A percentile compares a stretch with the other conserved stretches of the same genome.
phyloP scores from a whole-genome alignment of 2,329 filamentous ascomycete genomes.

The Fusarium zealandicum region DNA sequence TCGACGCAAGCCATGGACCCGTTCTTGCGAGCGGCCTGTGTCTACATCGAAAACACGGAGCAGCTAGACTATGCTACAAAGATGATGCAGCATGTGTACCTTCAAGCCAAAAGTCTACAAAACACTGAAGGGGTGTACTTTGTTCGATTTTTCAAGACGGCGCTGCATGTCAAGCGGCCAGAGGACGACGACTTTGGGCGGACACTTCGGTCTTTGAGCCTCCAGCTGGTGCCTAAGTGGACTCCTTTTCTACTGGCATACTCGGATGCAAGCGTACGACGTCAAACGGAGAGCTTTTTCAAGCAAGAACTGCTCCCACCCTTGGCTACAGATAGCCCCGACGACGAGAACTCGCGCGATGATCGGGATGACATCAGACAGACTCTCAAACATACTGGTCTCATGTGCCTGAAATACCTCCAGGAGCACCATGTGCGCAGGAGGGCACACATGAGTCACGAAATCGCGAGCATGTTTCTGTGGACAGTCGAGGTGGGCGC shows the following conservation, averaged over 20 bases:
- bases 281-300: constrained; percentile 54
- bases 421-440: constrained; percentile 55
- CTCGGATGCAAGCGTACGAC: constrained; percentile 52
- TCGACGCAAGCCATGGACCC: constrained; percentile 56
- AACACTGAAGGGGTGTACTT: constrained; percentile 58
- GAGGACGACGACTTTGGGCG: constrained; percentile 38
- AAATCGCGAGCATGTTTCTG: constrained; percentile 53
- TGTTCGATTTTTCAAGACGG: constrained; percentile 52
- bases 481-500: constrained; percentile 53
- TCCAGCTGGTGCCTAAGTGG: constrained; percentile 53
- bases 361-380: constrained; percentile 33
- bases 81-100: constrained; percentile 53
- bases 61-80: constrained; percentile 45
- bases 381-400: constrained; percentile 51
- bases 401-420: constrained; percentile 56
- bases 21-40: constrained; percentile 63
- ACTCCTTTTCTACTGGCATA: constrained; percentile 59
- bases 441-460: constrained; percentile 51
- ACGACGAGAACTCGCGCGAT: constrained; percentile 43
- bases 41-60: constrained; percentile 58
- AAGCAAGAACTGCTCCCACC: constrained; percentile 52
- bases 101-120: constrained; percentile 54
- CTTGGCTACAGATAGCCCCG: constrained; percentile 28
- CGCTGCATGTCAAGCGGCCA: constrained; percentile 41
- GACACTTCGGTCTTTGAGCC: constrained; percentile 31